Percentiles rank a stretch among this genome's conserved stretches.
phyloP scores from a whole-genome alignment of 768 basidiomycete genomes.

The Dioszegia hungarica region DNA sequence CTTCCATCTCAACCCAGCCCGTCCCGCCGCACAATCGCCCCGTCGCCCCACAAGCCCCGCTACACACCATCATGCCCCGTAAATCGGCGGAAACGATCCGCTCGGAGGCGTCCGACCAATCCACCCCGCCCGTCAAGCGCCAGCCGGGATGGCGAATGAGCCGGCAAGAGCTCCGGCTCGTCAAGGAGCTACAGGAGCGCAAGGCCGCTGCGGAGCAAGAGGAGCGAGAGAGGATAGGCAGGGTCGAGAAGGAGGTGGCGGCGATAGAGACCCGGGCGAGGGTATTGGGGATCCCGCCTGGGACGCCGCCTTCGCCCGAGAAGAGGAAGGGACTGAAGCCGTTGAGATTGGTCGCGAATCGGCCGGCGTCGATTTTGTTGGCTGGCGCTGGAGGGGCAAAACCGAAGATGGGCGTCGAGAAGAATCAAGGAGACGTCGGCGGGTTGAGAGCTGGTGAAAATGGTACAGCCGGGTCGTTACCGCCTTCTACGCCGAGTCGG shows the following conservation, averaged over 20 bases:
- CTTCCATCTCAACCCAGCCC: not conserved
- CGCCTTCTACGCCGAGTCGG: not conserved
- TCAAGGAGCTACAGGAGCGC: not conserved
- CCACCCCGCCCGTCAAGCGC: not conserved
- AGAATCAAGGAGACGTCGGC: not conserved
- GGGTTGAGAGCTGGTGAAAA: too few relatives aligned
- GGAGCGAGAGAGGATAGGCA: slow-evolving; percentile 2
- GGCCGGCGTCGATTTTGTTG: not conserved
- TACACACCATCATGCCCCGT: not conserved
- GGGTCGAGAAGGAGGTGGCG: slow-evolving; percentile 3
- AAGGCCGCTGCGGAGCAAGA: not conserved
- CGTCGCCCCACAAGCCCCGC: not conserved
- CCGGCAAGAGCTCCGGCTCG: not conserved
- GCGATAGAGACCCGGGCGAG: not conserved
- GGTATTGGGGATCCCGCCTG: not conserved
- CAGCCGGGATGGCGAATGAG: slow-evolving; percentile 1
- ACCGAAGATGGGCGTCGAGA: not conserved
- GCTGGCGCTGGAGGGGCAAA: not conserved
- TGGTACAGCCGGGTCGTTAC: too few relatives aligned
- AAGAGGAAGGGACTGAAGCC: slow-evolving; percentile 18
- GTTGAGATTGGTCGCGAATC: slow-evolving; percentile 10
- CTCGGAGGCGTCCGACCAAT: not conserved
- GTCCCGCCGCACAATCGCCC: not conserved
- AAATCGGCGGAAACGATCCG: not conserved
- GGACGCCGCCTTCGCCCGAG: not conserved